phyloP scores from a whole-genome alignment of 148 eudicot species.

The Arctostaphylos glauca region DNA sequence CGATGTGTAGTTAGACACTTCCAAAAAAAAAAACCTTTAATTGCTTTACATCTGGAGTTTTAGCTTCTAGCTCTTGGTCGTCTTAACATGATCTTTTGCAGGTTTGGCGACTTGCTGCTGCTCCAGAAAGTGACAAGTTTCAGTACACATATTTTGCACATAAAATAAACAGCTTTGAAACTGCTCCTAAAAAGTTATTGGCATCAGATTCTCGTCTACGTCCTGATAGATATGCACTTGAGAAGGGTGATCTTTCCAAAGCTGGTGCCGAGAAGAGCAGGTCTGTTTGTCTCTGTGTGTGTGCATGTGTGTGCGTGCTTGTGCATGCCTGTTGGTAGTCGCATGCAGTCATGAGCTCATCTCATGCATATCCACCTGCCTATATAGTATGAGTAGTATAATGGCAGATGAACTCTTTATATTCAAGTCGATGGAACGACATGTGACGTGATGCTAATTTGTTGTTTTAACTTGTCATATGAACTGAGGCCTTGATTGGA shows the following conservation, averaged over 20 bases:
- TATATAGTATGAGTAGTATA: neutral
- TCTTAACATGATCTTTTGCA: slow-evolving; percentile 18
- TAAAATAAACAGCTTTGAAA: slow-evolving; percentile 76
- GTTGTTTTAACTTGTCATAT: neutral
- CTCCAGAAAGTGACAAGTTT: slow-evolving; percentile 67
- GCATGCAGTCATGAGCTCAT: slow-evolving; percentile 3
- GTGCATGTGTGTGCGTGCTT: too few species aligned
- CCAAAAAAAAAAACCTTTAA: neutral
- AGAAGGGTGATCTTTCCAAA: slow-evolving; percentile 73
- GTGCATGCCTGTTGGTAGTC: neutral
- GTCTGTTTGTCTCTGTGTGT: neutral
- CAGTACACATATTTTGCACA: slow-evolving; percentile 84
- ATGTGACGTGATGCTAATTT: neutral
- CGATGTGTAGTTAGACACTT: neutral
- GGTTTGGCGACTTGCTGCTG: slow-evolving; percentile 77
- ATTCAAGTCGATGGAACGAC: neutral
- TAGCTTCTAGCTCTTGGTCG: neutral
- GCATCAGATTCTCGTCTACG: slow-evolving; percentile 88
- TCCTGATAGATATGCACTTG: slow-evolving; percentile 87
- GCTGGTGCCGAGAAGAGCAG: slow-evolving; percentile 86
- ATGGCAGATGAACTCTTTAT: neutral
- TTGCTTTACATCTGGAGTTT: neutral
- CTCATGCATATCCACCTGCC: neutral
- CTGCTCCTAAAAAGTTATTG: slow-evolving; percentile 75
- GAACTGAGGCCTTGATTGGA: slow-evolving; percentile 1